phyloP scores from a whole-genome alignment of 2,329 filamentous ascomycete species.

The Seiridium unicorne region DNA sequence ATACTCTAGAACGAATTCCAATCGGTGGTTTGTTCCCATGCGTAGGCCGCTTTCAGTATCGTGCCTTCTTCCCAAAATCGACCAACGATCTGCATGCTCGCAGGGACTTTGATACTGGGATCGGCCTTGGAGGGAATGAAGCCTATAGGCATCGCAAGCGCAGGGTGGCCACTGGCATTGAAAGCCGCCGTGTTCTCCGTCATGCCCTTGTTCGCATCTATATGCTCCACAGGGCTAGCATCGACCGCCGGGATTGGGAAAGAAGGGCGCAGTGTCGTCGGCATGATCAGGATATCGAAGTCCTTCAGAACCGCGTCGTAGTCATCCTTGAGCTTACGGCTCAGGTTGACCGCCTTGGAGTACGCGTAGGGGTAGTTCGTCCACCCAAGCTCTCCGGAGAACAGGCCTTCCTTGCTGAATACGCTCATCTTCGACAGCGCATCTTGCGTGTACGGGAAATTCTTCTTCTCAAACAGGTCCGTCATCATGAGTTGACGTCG shows the following conservation, averaged over 20 bases:
- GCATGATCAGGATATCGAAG: conserved; percentile 25
- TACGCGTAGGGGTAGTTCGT: conserved; percentile 10
- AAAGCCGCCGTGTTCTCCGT: not conserved
- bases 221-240: conserved; percentile 4
- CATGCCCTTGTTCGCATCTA: conserved; percentile 11
- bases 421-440: conserved; percentile 10
- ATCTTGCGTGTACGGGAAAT: conserved; percentile 34
- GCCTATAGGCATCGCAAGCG: conserved; percentile 25
- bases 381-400: conserved; percentile 9
- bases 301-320: conserved; percentile 22
- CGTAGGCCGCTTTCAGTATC: conserved; percentile 25
- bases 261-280: conserved; percentile 21
- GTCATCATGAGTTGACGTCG: conserved; percentile 20
- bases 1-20: conserved; percentile 12
- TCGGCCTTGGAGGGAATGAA: conserved; percentile 24
- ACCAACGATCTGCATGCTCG: conserved; percentile 27
- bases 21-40: conserved; percentile 26
- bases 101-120: conserved; percentile 21
- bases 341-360: conserved; percentile 22
- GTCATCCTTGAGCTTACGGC: conserved; percentile 18
- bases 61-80: conserved; percentile 23
- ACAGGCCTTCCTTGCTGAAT: conserved; percentile 12
- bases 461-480: conserved; percentile 33
- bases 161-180: conserved; percentile 21
- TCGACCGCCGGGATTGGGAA: conserved; percentile 2